A percentile compares a stretch with the other conserved stretches of the same genome.
phyloP scores from a whole-genome alignment of 2,329 filamentous ascomycete species.

The Phialocephala sp. region DNA sequence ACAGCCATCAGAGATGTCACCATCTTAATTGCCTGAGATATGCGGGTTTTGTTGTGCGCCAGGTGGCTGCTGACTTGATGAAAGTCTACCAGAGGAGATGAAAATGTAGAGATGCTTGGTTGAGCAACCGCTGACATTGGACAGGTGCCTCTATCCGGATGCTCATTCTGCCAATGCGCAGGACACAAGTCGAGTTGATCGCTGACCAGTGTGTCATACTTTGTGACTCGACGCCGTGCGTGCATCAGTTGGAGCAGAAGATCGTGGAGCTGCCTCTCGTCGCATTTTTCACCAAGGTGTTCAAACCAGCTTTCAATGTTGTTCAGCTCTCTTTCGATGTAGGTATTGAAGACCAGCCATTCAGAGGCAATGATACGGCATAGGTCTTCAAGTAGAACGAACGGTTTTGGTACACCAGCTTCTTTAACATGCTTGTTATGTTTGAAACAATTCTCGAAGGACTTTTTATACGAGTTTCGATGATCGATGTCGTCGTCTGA shows the following conservation, averaged over 20 bases:
- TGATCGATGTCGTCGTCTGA: background rate
- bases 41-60: background rate
- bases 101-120: too few relatives aligned
- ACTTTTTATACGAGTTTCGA: background rate
- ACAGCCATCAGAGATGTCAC: background rate
- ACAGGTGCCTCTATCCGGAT: background rate
- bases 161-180: background rate
- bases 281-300: background rate
- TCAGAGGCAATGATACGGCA: background rate
- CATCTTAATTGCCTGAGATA: background rate
- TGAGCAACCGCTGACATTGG: background rate
- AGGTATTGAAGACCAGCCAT: background rate
- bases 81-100: background rate
- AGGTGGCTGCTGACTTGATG: conserved; percentile 1
- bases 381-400: background rate
- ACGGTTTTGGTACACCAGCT: background rate
- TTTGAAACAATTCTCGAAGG: background rate
- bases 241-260: background rate
- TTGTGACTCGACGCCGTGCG: background rate
- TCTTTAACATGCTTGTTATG: background rate
- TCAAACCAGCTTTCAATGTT: conserved; percentile 1
- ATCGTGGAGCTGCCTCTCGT: background rate
- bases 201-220: background rate
- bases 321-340: conserved; percentile 1
- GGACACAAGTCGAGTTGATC: background rate